Evolutionary conservation across 78 protist species (phyloP), one percentile per base, ranked within the genome.

Genomic region (Anaeramoeba flamelloides): DNA sequence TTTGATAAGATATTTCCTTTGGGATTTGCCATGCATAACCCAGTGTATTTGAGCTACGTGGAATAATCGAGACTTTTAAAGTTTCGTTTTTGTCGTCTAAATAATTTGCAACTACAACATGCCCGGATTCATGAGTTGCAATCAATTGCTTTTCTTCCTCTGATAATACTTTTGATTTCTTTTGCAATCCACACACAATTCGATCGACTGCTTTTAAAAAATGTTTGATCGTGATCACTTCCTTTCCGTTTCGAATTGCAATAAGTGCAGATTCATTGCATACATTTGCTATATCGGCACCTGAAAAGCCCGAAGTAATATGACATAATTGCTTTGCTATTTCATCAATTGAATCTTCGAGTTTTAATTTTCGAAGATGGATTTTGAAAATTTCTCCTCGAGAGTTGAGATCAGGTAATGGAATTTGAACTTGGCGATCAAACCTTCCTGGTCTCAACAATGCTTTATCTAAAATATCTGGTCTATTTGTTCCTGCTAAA

Each of bases 91-190:
- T 90, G 75, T 94, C 91, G 79, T 94, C 92, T 32, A 94, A 87
- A 87, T 88, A 96, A 97, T 98, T 95, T 33, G 97, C 96, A 36
- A 53, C 86, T 3, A 92, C 82, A 40, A 98, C 97, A 78, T 96
- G 99, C 32, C 99, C 99, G 1, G 99, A 96, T 85, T 96, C 99
- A 87, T 96, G 99, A 83, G 93, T 91, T 3, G 99, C 98, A 0
- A 96, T 93, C 22, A 77, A 77, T 30, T 38, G 77, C 77, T 90
- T 80, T 83, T 95, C 96, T 78, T 3, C 4, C 4, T 78, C 36
- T 26, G 37, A 36, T n/a, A 90, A 77, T 22, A 89, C 87, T 39
- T 74, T 74, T 1, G 80, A 2, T 74, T 87, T 85, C 81, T 82
- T 84, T 83, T 2, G 86, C 38, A 86, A n/a, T 34, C 95, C 95